Base-by-base conservation (phyloP, 352 stramenopile genomes). In the Pythium grandisporangium region DNA sequence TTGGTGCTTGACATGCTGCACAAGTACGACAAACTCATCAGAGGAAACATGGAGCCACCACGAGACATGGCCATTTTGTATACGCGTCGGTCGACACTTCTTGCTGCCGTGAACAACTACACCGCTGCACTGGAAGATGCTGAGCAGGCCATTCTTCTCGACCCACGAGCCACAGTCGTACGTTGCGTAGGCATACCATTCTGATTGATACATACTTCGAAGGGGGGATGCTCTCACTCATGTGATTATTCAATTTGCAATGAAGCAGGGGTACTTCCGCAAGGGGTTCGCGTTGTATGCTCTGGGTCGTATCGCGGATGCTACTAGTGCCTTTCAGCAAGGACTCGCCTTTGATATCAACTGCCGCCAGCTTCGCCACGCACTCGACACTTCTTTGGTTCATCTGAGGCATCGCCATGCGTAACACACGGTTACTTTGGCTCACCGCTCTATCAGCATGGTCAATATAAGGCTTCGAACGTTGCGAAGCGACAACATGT, bases 21-120 rank as follows among this genome's bases (percentile, higher is more conserved):
- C 6, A 26, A 74, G 40, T 88, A 85, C 54, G 63, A 66, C 51
- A 88, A 85, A 47, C 68, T 85, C 37, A 73, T 88, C 32, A 43
- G 52, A 1, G 20, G 82, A 11, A 61, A 74, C 8, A 61, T 55
- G 0, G 66, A 85, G 42, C 57, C 67, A 4, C 59, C 55, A 8
- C 58, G 65, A n/a, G 75, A 66, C 19, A 79, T 85, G 60, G 63
- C 65, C 3, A 62, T 75, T 17, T 42, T 88, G 29, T 59, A 74
- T 34, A 72, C 67, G 6, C 55, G 75, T 6, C 57, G 75, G 16
- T 84, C 75, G 3, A 84, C 75, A 5, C 54, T 88, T 2, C 50
- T 78, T 14, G 67, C 71, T 19, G 71, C 70, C 0, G 36, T 88
- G 25, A 67, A 63, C 0, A 54, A 64, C 13, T 85, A 56, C 38